Evolutionary conservation across 805 yeast genomes (phyloP).

Genomic region (Millerozyma miso): DNA sequence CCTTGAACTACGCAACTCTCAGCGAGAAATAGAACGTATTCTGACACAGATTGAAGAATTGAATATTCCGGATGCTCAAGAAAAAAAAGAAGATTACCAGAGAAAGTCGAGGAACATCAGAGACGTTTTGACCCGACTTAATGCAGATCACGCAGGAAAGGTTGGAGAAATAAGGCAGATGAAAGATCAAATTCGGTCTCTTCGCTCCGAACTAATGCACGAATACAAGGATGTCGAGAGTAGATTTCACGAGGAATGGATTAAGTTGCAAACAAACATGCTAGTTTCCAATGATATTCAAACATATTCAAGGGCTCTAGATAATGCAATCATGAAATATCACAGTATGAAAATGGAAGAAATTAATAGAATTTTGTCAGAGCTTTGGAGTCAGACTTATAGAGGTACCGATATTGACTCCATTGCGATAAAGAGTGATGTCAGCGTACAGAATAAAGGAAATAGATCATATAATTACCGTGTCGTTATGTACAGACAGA

Average conservation of each 20-base stretch:
- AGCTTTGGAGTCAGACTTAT: constrained; percentile 90
- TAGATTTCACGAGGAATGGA: constrained; percentile 64
- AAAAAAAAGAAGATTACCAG: constrained; percentile 58
- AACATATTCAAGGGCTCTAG: constrained; percentile 80
- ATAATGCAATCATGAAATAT: constrained; percentile 87
- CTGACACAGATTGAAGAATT: constrained; percentile 40
- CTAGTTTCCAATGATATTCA: constrained; percentile 77
- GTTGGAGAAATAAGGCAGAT: constrained; percentile 85
- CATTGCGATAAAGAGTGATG: constrained; percentile 80
- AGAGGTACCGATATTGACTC: constrained; percentile 94
- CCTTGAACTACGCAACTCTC: constrained; percentile 50
- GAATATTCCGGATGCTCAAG: constrained; percentile 56
- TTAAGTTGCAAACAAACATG: constrained; percentile 69
- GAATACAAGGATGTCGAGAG: constrained; percentile 70
- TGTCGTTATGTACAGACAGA: constrained; percentile 92
- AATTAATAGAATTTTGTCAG: constrained; percentile 82
- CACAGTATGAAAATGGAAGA: constrained; percentile 91
- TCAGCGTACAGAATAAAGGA: constrained; percentile 44
- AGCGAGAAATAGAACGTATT: constrained; percentile 32
- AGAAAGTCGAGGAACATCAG: constrained; percentile 49
- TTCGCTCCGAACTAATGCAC: constrained; percentile 56
- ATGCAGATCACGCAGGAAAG: constrained; percentile 66
- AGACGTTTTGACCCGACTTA: constrained; percentile 48
- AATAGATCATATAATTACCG: constrained; percentile 82
- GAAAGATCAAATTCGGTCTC: constrained; percentile 58